Base-by-base conservation (phyloP, 345 rosid species). In the Erodium maritimum region DNA sequence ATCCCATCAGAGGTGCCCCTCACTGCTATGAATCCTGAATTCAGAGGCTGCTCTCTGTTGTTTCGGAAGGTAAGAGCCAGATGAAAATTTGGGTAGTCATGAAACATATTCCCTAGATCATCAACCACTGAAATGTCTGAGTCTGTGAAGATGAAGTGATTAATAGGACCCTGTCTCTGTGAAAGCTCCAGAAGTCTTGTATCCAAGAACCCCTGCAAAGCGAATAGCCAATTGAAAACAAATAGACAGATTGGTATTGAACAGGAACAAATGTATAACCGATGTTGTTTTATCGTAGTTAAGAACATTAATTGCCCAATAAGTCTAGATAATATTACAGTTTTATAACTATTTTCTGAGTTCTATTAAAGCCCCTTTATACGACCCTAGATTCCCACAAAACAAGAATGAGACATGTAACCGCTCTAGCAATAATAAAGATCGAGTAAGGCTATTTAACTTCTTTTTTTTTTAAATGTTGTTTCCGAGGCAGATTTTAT, bases 1-100 rank as follows among this genome's bases (percentile, higher is more conserved):
- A 87, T 72, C 55, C 88, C 87, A 46, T 89, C 95, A 13, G 48
- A 66, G 6, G 97, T 87, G 57, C 99, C 99, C 82, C 95, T 74
- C 23, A 87, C 95, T 10, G 99, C 96, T 61, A 93, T 82, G 69
- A 85, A 87, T 57, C 97, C 97, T 23, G 99, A 93, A 76, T 89
- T 89, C 64, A 93, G 73, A 48, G 99, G 99, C 55, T 93, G 96
- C 19, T 82, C 87, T 81, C 85, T 93, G 69, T 87, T 93, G 79
- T 87, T 93, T 34, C 97, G 80, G 80, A 89, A 93, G 50, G 96
- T 93, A 46, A 93, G 87, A 61, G 94, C 97, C 61, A 89, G 21
- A 65, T 85, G 85, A 67, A 93, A 93, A 65, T 75, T 60, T 58
- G 80, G 79, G 61, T 85, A 65, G 67, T 69, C 67, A 2, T 59